Evolutionary conservation across 2,329 filamentous ascomycete species (phyloP).

Genomic region (Neoscytalidium dimidiatum): DNA sequence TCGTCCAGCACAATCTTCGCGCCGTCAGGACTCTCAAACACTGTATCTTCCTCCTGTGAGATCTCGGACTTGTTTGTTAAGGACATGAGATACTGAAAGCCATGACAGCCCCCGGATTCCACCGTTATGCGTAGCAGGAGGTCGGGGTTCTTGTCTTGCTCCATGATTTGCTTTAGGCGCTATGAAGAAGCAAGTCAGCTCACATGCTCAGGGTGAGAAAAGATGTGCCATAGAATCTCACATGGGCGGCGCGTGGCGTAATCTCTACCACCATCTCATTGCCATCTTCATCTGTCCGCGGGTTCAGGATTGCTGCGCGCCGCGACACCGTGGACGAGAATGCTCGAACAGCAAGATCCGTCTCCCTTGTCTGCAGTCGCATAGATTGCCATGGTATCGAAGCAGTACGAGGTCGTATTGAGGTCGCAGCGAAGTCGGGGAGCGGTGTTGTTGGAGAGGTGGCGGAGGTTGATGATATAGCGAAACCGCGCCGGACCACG

Average conservation of each 20-base stretch:
- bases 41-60: constrained; percentile 71
- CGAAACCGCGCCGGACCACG: constrained; percentile 3
- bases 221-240: constrained; percentile 45
- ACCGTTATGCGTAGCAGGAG: constrained; percentile 90
- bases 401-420: background rate
- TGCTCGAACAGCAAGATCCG: background rate
- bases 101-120: constrained; percentile 92
- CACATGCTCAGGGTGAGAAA: too few relatives aligned
- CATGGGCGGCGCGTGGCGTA: constrained; percentile 77
- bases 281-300: constrained; percentile 77
- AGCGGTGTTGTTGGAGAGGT: background rate
- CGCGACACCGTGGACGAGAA: constrained; percentile 8
- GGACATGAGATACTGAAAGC: constrained; percentile 96
- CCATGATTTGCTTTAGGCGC: constrained; percentile 68
- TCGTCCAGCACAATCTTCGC: constrained; percentile 90
- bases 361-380: background rate
- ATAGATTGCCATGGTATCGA: background rate
- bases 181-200: constrained; percentile 26
- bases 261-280: constrained; percentile 83
- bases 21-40: constrained; percentile 69
- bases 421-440: background rate
- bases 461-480: constrained; percentile 5
- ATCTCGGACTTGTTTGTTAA: constrained; percentile 64
- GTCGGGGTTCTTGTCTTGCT: constrained; percentile 64
- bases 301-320: constrained; percentile 60